Percentiles rank a stretch among this genome's conserved stretches.
These are phyloP conservation scores for Omphalotus olearius DNA, from an alignment of 1,284 basidiomycete genomes.

Conservation along the genomic window DNA sequence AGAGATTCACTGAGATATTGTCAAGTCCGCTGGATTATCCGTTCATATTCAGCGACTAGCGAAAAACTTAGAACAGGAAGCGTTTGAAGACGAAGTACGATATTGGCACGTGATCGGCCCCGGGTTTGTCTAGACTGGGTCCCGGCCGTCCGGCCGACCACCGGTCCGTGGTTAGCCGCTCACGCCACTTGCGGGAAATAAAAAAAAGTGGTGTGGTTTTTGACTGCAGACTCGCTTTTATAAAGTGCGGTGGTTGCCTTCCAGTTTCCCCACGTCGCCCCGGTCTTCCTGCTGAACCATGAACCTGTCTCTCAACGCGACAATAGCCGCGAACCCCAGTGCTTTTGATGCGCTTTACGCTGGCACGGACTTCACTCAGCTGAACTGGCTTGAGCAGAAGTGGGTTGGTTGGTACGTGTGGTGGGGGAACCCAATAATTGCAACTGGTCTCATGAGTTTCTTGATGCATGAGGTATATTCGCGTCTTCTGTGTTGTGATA, in stretches of 20 bases:
- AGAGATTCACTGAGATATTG: too few relatives aligned
- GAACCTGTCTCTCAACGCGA: conserved; percentile 29
- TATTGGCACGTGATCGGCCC: too few relatives aligned
- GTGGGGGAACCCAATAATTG: conserved; percentile 89
- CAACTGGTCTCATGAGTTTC: conserved; percentile 94
- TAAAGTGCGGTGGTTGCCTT: conserved; percentile 3
- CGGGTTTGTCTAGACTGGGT: too few relatives aligned
- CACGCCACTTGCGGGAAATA: conserved; percentile 13
- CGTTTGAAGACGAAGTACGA: too few relatives aligned
- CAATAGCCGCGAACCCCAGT: conserved; percentile 19
- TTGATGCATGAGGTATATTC: conserved; percentile 83
- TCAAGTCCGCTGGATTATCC: too few relatives aligned
- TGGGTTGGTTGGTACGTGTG: conserved; percentile 85
- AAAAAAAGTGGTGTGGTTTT: conserved; percentile 25
- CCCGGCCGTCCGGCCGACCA: too few relatives aligned
- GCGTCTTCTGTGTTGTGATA: neutral
- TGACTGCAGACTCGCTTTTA: neutral
- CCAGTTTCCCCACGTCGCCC: conserved; percentile 1
- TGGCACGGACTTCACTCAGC: conserved; percentile 56
- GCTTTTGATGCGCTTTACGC: conserved; percentile 46
- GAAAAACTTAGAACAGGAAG: too few relatives aligned
- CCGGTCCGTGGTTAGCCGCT: neutral
- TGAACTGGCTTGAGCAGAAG: conserved; percentile 73
- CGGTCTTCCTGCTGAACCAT: neutral
- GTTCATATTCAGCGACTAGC: too few relatives aligned